phyloP scores from a whole-genome alignment of 2,329 filamentous ascomycete species.

The Phyllosticta citrichinensis region DNA sequence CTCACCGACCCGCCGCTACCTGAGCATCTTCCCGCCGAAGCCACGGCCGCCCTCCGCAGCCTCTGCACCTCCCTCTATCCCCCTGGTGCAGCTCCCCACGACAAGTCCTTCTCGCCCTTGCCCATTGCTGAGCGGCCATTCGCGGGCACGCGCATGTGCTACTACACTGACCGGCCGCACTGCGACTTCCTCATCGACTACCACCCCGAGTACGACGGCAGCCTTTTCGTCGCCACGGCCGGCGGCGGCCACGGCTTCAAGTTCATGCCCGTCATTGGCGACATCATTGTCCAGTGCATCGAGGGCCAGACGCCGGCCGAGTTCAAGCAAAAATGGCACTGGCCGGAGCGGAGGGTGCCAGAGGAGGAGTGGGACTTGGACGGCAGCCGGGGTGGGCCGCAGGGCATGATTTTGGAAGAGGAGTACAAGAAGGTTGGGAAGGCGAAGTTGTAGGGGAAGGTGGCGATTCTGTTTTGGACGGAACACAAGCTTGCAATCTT shows the following conservation, averaged over 20 bases:
- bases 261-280: slow-evolving; percentile 49
- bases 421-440: slow-evolving; percentile 28
- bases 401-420: slow-evolving; percentile 30
- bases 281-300: slow-evolving; percentile 44
- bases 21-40: slow-evolving; percentile 25
- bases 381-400: slow-evolving; percentile 28
- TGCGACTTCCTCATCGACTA: slow-evolving; percentile 47
- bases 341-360: slow-evolving; percentile 29
- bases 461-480: background rate
- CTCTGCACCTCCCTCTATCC: slow-evolving; percentile 18
- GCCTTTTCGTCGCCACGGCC: slow-evolving; percentile 50
- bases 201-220: slow-evolving; percentile 38
- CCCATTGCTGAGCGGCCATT: slow-evolving; percentile 32
- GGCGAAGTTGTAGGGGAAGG: slow-evolving; percentile 13
- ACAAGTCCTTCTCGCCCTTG: slow-evolving; percentile 9
- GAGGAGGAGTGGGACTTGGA: slow-evolving; percentile 28
- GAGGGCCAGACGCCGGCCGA: slow-evolving; percentile 29
- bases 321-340: slow-evolving; percentile 54
- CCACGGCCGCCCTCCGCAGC: slow-evolving; percentile 19
- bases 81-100: slow-evolving; percentile 18
- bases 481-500: background rate
- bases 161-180: slow-evolving; percentile 47
- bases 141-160: slow-evolving; percentile 41
- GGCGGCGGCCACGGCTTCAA: slow-evolving; percentile 55
- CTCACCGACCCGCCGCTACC: slow-evolving; percentile 22